phyloP scores from a whole-genome alignment of 768 basidiomycete species.

The Naganishia kalamii region DNA sequence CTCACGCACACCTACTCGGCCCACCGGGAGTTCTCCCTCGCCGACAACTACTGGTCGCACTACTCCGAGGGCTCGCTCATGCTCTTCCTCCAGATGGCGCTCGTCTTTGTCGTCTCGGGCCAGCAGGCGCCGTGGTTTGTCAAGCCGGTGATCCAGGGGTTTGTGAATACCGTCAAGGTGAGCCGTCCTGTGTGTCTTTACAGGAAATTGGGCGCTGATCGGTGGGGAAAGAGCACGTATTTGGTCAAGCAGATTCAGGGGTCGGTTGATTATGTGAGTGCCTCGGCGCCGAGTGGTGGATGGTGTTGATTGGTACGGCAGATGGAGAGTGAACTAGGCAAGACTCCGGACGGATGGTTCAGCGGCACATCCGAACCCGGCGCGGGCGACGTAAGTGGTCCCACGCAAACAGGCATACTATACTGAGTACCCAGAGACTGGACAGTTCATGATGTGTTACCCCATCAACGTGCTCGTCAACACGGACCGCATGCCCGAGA shows the following conservation, averaged over 20 bases:
- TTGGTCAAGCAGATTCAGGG: conserved; percentile 8
- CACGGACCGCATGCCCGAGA: conserved; percentile 25
- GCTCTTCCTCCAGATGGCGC: conserved; percentile 34
- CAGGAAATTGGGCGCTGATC: not conserved
- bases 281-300: not conserved
- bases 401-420: not conserved
- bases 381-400: conserved; percentile 34
- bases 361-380: conserved; percentile 34
- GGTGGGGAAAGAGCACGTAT: not conserved
- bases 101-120: conserved; percentile 20
- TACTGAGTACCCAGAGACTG: too few species aligned
- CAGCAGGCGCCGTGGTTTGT: conserved; percentile 21
- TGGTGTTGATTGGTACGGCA: not conserved
- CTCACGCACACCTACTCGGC: conserved; percentile 19
- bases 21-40: conserved; percentile 6
- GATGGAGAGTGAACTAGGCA: conserved; percentile 37
- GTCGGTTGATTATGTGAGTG: conserved; percentile 9
- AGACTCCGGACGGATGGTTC: conserved; percentile 32
- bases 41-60: conserved; percentile 33
- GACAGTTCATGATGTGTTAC: conserved; percentile 43
- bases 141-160: conserved; percentile 20
- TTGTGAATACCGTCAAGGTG: conserved; percentile 21
- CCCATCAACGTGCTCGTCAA: conserved; percentile 34
- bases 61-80: conserved; percentile 40
- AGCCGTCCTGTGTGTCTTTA: not conserved